phyloP scores from a whole-genome alignment of 2,329 filamentous ascomycete genomes.

The Neonectria neomacrospora region DNA sequence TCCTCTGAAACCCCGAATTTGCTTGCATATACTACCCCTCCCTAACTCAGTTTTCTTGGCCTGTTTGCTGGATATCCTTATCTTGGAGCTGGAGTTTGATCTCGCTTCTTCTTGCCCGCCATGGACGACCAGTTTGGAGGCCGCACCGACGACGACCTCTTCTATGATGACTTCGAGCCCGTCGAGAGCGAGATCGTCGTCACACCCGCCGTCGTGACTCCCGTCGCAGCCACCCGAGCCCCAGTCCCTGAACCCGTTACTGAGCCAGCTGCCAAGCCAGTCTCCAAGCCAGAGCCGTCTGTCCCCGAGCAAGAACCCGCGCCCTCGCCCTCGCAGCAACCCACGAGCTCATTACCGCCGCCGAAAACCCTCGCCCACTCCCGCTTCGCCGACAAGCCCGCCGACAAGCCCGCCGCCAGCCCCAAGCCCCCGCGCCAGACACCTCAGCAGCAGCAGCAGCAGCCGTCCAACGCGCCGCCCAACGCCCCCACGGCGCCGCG shows the following conservation, averaged over 20 bases:
- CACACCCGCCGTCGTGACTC: conserved; percentile 32
- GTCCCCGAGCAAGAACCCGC: conserved; percentile 26
- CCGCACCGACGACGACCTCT: conserved; percentile 71
- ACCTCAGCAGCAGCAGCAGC: conserved; percentile 33
- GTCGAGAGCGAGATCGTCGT: conserved; percentile 53
- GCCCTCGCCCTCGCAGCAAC: conserved; percentile 7
- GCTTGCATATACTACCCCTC: neutral
- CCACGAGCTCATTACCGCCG: conserved; percentile 25
- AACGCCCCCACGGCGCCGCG: conserved; percentile 48
- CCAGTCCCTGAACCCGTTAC: conserved; percentile 27
- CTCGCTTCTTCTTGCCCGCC: conserved; percentile 10
- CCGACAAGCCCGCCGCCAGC: conserved; percentile 44
- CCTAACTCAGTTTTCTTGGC: neutral
- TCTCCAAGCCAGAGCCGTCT: conserved; percentile 26
- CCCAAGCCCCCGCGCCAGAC: conserved; percentile 31
- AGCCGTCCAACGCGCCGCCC: conserved; percentile 42
- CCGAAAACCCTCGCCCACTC: conserved; percentile 46
- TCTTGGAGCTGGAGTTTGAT: neutral
- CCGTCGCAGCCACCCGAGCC: conserved; percentile 26
- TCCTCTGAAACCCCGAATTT: neutral
- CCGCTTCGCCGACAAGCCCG: conserved; percentile 50
- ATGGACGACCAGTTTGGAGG: conserved; percentile 73
- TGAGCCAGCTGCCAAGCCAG: conserved; percentile 18
- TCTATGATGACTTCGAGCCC: conserved; percentile 71
- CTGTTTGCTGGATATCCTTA: neutral